Conservation (phyloP, 2,329 filamentous ascomycete species). For the Alternaria alternata region DNA sequence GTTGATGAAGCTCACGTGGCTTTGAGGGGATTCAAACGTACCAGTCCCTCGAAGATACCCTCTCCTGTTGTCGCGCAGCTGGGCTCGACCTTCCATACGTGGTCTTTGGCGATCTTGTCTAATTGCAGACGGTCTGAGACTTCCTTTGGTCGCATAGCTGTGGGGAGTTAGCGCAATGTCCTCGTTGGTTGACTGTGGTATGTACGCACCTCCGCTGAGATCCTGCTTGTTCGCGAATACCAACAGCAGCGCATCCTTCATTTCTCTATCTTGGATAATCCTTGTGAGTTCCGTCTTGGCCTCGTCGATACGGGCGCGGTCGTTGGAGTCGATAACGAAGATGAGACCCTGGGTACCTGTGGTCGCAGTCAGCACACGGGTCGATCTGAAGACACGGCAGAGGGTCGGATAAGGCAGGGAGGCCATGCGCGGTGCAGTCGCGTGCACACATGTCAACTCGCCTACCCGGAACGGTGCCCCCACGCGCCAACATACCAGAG, state of each 20-base stretch:
- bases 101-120: conserved; percentile 60
- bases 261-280: conserved; percentile 99
- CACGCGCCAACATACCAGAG: conserved; percentile 67
- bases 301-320: conserved; percentile 97
- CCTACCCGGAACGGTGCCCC: conserved; percentile 43
- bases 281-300: conserved; percentile 95
- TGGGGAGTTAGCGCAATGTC: conserved; percentile 20
- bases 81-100: conserved; percentile 63
- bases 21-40: conserved; percentile 27
- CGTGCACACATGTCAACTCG: conserved; percentile 28
- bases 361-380: conserved; percentile 10
- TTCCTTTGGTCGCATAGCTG: conserved; percentile 61
- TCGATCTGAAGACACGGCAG: not conserved
- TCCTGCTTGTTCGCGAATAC: conserved; percentile 99
- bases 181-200: not conserved
- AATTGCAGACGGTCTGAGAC: conserved; percentile 59
- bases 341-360: conserved; percentile 94
- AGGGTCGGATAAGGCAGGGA: conserved; percentile 4
- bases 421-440: conserved; percentile 22
- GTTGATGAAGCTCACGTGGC: not conserved
- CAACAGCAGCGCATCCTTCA: conserved; percentile 93
- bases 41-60: conserved; percentile 62
- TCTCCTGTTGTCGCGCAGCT: conserved; percentile 63
- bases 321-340: conserved; percentile 99
- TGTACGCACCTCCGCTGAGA: conserved; percentile 78